These are phyloP conservation scores for Ceratocystis ficicola DNA, from an alignment of 2,329 filamentous ascomycete species.

Conservation along the genomic window DNA sequence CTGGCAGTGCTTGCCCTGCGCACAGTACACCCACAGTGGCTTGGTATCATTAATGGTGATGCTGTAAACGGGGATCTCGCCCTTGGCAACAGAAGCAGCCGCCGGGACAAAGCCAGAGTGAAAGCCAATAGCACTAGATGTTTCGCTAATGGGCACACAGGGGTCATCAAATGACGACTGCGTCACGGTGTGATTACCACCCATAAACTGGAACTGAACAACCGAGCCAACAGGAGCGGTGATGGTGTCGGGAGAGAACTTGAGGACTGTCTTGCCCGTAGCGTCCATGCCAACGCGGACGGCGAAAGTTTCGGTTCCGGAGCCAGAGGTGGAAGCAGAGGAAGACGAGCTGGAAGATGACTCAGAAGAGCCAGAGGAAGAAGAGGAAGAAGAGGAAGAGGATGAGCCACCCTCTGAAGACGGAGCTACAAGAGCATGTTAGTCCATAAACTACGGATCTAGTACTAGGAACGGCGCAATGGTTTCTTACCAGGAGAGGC, in stretches of 20 bases:
- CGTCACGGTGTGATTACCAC: slow-evolving; percentile 65
- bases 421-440: neutral
- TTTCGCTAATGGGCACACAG: slow-evolving; percentile 44
- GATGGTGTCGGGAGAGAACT: slow-evolving; percentile 55
- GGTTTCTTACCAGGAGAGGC: slow-evolving; percentile 25
- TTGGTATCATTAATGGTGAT: slow-evolving; percentile 55
- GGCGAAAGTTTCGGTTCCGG: slow-evolving; percentile 21
- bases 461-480: neutral
- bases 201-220: slow-evolving; percentile 56
- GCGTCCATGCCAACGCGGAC: slow-evolving; percentile 49
- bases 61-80: slow-evolving; percentile 55
- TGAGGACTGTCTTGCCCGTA: slow-evolving; percentile 40
- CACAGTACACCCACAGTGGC: slow-evolving; percentile 71
- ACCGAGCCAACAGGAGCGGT: slow-evolving; percentile 54
- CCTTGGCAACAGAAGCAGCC: slow-evolving; percentile 37
- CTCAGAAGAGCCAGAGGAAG: neutral
- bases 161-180: slow-evolving; percentile 58
- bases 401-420: neutral
- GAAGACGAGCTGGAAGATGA: neutral
- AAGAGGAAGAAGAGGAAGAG: neutral
- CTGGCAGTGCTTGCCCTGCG: slow-evolving; percentile 62
- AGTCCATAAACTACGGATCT: neutral
- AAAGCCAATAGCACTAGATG: slow-evolving; percentile 46
- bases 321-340: neutral
- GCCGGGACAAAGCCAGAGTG: slow-evolving; percentile 58